Conservation (phyloP, 106 monocot genomes). For the Phalaenopsis aphrodite region DNA sequence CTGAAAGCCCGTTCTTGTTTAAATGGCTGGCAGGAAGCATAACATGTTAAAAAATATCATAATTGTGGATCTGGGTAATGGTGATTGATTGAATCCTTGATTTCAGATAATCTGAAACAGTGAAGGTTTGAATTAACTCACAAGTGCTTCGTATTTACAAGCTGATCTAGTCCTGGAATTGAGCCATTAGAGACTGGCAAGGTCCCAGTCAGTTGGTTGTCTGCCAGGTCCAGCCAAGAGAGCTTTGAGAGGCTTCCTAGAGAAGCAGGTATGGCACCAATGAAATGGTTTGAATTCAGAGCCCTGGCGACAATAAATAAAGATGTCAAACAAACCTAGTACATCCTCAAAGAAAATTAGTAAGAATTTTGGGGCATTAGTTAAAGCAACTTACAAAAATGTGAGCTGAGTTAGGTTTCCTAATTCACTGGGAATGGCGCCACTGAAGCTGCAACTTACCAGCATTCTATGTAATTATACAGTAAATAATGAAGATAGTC, state of each 20-base stretch:
- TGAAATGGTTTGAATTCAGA: slow-evolving; percentile 11
- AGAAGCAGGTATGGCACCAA: slow-evolving; percentile 9
- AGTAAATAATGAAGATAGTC: neutral
- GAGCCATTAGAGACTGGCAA: slow-evolving; percentile 13
- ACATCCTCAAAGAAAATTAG: neutral
- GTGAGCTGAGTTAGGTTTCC: slow-evolving; percentile 7
- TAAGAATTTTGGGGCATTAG: neutral
- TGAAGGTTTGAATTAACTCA: neutral
- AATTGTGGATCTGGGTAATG: neutral
- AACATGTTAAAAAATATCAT: slow-evolving; percentile 1
- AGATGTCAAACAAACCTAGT: neutral
- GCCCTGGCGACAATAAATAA: neutral
- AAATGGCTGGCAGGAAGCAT: slow-evolving; percentile 30
- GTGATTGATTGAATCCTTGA: neutral
- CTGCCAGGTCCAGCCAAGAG: slow-evolving; percentile 7
- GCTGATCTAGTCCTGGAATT: slow-evolving; percentile 5
- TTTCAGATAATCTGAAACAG: neutral
- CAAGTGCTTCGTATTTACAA: slow-evolving; percentile 9
- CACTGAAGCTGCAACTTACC: slow-evolving; percentile 14
- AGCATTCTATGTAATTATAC: slow-evolving; percentile 12
- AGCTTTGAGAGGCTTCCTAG: slow-evolving; percentile 7
- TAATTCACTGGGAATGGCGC: slow-evolving; percentile 7
- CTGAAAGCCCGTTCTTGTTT: slow-evolving; percentile 27
- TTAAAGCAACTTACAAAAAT: slow-evolving; percentile 6
- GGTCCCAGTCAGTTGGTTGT: slow-evolving; percentile 8